Conservation (phyloP, 441 rosid genomes). For the Cnidoscolus chayamansa region DNA sequence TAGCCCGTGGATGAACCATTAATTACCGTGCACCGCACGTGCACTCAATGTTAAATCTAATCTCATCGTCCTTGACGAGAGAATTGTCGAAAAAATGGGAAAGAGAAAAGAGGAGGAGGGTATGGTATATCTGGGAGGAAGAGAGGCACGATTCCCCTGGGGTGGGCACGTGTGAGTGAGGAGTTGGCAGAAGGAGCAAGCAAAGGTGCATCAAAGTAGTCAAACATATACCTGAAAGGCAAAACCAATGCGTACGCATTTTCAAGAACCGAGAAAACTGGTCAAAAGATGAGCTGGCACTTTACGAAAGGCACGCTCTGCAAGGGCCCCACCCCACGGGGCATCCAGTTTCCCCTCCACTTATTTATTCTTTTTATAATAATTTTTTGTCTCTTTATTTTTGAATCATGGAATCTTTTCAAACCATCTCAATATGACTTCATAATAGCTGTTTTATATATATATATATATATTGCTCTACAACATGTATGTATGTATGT, state of each 20-base stretch:
- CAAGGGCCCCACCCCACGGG: conserved; percentile 22
- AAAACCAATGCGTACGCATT: conserved; percentile 8
- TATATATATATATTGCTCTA: no score
- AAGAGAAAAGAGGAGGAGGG: neutral
- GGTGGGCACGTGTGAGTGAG: neutral
- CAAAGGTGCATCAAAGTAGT: conserved; percentile 5
- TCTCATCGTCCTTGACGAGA: no score
- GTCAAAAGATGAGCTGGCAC: conserved; percentile 23
- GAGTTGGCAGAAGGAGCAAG: neutral
- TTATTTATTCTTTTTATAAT: neutral
- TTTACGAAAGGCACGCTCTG: conserved; percentile 17
- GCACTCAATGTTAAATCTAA: neutral
- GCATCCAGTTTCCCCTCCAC: conserved; percentile 7
- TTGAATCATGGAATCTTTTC: conserved; percentile 18
- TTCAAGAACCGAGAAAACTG: conserved; percentile 9
- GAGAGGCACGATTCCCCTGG: neutral
- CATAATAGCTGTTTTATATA: no score
- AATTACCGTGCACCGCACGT: conserved; percentile 17
- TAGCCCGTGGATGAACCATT: conserved; percentile 4
- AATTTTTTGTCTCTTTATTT: neutral
- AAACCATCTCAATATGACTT: neutral
- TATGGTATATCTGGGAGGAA: neutral
- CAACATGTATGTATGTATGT: no score
- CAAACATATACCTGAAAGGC: neutral
- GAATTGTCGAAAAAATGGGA: no score